A percentile compares a stretch with the other conserved stretches of the same genome.
Evolutionary conservation across 1,284 basidiomycete genomes (phyloP).

Genomic region (Puccinia triticina): DNA sequence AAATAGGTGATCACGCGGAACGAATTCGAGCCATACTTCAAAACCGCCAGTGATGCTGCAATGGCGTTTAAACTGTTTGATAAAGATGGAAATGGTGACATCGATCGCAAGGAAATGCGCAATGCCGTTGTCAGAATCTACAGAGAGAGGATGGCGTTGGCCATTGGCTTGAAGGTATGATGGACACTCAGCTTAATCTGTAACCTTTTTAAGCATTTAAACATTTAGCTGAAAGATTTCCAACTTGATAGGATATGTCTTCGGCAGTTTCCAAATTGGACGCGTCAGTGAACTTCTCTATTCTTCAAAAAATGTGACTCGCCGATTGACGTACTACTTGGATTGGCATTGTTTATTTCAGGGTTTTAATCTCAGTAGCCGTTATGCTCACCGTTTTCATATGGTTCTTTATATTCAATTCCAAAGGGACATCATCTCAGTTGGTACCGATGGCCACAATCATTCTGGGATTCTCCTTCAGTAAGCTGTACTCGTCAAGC

Average conservation of each 20-base stretch:
- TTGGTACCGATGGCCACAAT: constrained; percentile 79
- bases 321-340: background rate
- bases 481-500: background rate
- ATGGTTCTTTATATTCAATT: constrained; percentile 78
- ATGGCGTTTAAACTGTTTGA: constrained; percentile 78
- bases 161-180: constrained; percentile 68
- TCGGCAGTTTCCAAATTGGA: constrained; percentile 74
- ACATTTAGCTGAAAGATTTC: background rate
- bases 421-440: constrained; percentile 71
- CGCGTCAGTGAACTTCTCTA: constrained; percentile 56
- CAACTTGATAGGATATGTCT: constrained; percentile 60
- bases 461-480: constrained; percentile 63
- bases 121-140: constrained; percentile 81
- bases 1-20: constrained; percentile 29
- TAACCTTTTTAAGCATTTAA: too few relatives aligned
- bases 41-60: constrained; percentile 71
- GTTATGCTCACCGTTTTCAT: constrained; percentile 71
- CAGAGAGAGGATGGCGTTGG: constrained; percentile 73
- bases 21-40: constrained; percentile 70
- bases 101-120: constrained; percentile 79
- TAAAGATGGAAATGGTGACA: constrained; percentile 80
- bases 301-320: background rate
- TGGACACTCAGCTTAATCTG: background rate
- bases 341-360: constrained; percentile 8
- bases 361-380: constrained; percentile 69